Conservation (phyloP, 2,329 filamentous ascomycete genomes). For the Exserohilum turcica region DNA sequence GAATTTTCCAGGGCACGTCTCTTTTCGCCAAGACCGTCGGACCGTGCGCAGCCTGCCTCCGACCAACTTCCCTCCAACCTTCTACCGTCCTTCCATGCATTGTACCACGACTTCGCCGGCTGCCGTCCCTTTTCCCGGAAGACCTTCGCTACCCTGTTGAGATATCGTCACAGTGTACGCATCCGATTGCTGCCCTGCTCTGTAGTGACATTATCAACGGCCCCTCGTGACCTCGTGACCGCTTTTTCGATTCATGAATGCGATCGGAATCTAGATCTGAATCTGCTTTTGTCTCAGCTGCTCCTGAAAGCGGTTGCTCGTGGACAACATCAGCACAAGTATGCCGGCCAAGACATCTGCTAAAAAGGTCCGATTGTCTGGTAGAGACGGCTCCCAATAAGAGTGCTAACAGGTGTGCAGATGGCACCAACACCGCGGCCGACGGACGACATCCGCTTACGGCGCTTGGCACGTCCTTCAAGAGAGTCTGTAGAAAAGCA, state of each 20-base stretch:
- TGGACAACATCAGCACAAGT: constrained; percentile 7
- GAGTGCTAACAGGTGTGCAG: constrained; percentile 32
- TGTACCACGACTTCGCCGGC: constrained; percentile 21
- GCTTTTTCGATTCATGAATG: constrained; percentile 5
- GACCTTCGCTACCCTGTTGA: constrained; percentile 21
- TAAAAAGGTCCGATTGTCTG: constrained; percentile 39
- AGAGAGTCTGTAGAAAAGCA: constrained; percentile 43
- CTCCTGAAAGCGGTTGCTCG: constrained; percentile 2
- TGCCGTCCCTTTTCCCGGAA: constrained; percentile 2
- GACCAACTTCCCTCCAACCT: constrained; percentile 18
- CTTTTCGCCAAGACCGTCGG: constrained; percentile 12
- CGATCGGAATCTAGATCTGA: constrained; percentile 5
- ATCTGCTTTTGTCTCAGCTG: constrained; percentile 1
- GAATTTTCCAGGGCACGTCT: constrained; percentile 35
- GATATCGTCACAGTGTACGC: constrained; percentile 3
- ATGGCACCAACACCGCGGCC: constrained; percentile 33
- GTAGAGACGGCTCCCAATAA: constrained; percentile 2
- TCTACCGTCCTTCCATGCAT: constrained; percentile 38
- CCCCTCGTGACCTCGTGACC: constrained; percentile 15
- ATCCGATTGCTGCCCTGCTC: constrained; percentile 4
- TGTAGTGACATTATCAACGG: constrained; percentile 8
- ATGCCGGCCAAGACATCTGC: constrained; percentile 45
- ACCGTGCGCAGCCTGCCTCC: constrained; percentile 19
- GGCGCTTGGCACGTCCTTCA: constrained; percentile 31
- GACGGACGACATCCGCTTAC: constrained; percentile 36